Conservation (phyloP, 1,284 basidiomycete genomes). For the Pseudozyma pruni region DNA sequence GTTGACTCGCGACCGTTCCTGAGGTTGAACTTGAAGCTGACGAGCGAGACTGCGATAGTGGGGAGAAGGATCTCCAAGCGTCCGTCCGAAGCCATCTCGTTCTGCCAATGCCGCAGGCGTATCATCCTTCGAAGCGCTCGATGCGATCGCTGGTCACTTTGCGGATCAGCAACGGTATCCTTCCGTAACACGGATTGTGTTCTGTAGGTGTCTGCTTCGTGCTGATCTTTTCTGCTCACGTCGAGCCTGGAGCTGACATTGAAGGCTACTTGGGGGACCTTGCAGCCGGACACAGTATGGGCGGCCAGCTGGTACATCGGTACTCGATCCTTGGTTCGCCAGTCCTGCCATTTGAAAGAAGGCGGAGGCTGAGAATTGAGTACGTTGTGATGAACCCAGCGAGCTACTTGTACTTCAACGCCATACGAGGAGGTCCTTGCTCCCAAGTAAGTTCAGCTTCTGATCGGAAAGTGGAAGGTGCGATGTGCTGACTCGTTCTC, state of each 20-base stretch:
- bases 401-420: slow-evolving; percentile 33
- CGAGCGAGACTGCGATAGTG: slow-evolving; percentile 39
- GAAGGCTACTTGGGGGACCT: neutral
- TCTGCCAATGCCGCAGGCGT: neutral
- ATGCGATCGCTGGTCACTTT: slow-evolving; percentile 27
- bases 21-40: neutral
- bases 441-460: slow-evolving; percentile 6
- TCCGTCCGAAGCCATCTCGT: neutral
- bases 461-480: neutral
- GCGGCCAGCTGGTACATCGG: slow-evolving; percentile 42
- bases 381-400: slow-evolving; percentile 46
- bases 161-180: slow-evolving; percentile 1
- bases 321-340: slow-evolving; percentile 32
- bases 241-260: neutral
- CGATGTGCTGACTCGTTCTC: neutral
- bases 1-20: neutral
- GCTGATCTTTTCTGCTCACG: neutral
- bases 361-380: neutral
- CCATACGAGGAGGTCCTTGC: slow-evolving; percentile 16
- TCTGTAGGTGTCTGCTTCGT: slow-evolving; percentile 24
- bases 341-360: neutral
- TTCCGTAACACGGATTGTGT: slow-evolving; percentile 12
- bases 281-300: slow-evolving; percentile 47
- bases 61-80: slow-evolving; percentile 32
- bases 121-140: slow-evolving; percentile 47